A percentile compares a stretch with the other conserved stretches of the same genome.
phyloP scores from a whole-genome alignment of 2,329 filamentous ascomycete species.

The Xylaria sp. region DNA sequence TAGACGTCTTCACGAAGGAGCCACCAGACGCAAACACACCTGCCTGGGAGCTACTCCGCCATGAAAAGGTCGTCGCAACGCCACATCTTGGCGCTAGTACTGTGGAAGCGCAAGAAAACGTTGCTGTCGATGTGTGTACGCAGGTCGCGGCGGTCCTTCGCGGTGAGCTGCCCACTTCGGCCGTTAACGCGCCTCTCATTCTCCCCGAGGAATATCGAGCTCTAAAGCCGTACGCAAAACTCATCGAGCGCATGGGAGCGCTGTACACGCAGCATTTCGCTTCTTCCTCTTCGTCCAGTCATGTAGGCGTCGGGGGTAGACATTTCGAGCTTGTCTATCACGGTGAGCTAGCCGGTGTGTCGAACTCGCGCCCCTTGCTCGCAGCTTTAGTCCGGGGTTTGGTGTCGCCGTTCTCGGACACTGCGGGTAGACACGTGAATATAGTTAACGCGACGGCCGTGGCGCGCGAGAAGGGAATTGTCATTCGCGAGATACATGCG shows the following conservation, averaged over 20 bases:
- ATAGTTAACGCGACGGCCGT: conserved; percentile 84
- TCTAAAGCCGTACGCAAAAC: conserved; percentile 76
- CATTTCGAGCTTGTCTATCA: conserved; percentile 82
- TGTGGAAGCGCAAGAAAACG: conserved; percentile 85
- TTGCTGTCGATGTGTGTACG: conserved; percentile 83
- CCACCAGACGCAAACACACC: conserved; percentile 70
- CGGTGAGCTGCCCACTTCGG: conserved; percentile 78
- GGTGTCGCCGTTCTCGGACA: conserved; percentile 73
- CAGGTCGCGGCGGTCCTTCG: conserved; percentile 79
- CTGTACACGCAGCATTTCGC: conserved; percentile 82
- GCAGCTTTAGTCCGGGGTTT: conserved; percentile 83
- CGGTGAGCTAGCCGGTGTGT: conserved; percentile 75
- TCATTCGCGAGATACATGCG: conserved; percentile 78
- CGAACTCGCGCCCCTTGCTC: conserved; percentile 81
- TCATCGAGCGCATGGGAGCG: conserved; percentile 82
- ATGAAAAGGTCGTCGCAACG: conserved; percentile 79
- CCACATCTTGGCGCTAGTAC: conserved; percentile 85
- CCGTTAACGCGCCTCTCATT: conserved; percentile 85
- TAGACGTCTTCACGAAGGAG: conserved; percentile 84
- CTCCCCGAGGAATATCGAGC: conserved; percentile 83
- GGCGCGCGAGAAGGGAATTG: conserved; percentile 80
- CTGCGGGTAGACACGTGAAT: conserved; percentile 76
- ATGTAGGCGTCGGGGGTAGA: conserved; percentile 64
- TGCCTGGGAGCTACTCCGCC: conserved; percentile 71
- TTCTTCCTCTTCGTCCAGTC: conserved; percentile 14